These are phyloP conservation scores for Petasospora rhodanensis DNA, from an alignment of 1,139 yeast genomes.

Conservation along the genomic window DNA sequence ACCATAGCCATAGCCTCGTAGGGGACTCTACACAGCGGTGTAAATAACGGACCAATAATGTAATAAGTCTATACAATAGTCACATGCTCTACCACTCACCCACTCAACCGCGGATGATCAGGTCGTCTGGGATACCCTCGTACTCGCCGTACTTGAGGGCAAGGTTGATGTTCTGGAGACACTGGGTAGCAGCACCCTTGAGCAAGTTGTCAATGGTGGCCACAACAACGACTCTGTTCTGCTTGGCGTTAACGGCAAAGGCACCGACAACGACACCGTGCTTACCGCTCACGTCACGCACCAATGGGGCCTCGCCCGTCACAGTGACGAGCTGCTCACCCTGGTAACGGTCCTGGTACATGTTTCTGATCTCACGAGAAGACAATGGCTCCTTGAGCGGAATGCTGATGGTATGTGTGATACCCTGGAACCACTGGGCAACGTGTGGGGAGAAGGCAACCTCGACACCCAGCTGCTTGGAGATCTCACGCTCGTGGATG, in stretches of 20 bases:
- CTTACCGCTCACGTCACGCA: conserved; percentile 85
- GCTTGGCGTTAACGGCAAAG: conserved; percentile 84
- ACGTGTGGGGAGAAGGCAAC: conserved; percentile 96
- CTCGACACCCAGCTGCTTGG: conserved; percentile 67
- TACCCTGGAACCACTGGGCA: conserved; percentile 99
- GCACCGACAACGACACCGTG: conserved; percentile 96
- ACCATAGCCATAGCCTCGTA: too few relatives aligned
- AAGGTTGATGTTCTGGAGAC: conserved; percentile 91
- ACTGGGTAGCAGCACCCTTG: conserved; percentile 98
- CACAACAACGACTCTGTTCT: conserved; percentile 87
- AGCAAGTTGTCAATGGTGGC: conserved; percentile 93
- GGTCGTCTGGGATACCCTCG: conserved; percentile 76
- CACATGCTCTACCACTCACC: too few relatives aligned
- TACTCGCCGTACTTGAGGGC: conserved; percentile 88
- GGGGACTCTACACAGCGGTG: too few relatives aligned
- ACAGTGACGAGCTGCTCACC: conserved; percentile 84
- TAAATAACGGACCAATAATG: too few relatives aligned
- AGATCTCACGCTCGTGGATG: conserved; percentile 91
- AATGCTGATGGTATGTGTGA: conserved; percentile 83
- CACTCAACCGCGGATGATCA: conserved; percentile 28
- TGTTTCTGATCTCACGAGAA: conserved; percentile 74
- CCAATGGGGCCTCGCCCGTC: conserved; percentile 88
- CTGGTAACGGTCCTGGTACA: conserved; percentile 84
- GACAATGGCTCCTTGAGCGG: conserved; percentile 75
- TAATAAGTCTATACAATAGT: not conserved